Base-by-base conservation (phyloP, 1,284 basidiomycete species). In the Tranzscheliella williamsii region DNA sequence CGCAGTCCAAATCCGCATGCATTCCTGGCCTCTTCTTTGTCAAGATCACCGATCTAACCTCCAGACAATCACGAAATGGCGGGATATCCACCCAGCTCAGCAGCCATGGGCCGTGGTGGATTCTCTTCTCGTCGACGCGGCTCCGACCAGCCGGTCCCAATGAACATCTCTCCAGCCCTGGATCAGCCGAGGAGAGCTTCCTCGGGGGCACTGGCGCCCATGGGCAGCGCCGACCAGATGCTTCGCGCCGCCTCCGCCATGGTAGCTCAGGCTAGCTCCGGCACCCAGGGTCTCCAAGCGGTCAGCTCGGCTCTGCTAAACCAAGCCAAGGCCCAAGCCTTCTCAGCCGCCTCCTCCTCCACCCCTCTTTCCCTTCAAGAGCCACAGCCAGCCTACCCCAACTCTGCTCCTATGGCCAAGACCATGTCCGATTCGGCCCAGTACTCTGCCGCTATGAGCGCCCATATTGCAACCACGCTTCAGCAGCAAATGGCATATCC, bases 391-490 rank as follows among this genome's bases (percentile, higher is more conserved):
- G 9, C 34, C 18, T 5, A 42, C 17, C 32, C 32, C 8, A 33
- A 34, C 7, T 48, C 58, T 0, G 46, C 47, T 0, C 39, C 43
- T 6, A 63, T 63, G 64, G 32, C 52, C 27, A 50, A 49, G 40
- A 63, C 45, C 23, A 42, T 37, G 51, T 58, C 50, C 21, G 58
- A 52, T 16, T 56, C 51, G 20, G 55, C 60, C 26, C 46, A 42
- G 13, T 67, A 67, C 44, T 60, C 64, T 17, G 67, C 67, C n/a
- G 62, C 67, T 7, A 64, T 67, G 49, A 63, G 60, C 36, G 55
- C 57, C 4, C 64, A 61, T 26, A 65, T 63, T 23, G 56, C 53
- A 6, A 47, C 54, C 1, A 46, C 67, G 2, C 46, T 67, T 24
- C 26, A 52, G 18, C 32, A 31, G 11, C 60, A 50, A 24, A 53